phyloP scores from a whole-genome alignment of 257 asterid species.

The Verbascum thapsus region DNA sequence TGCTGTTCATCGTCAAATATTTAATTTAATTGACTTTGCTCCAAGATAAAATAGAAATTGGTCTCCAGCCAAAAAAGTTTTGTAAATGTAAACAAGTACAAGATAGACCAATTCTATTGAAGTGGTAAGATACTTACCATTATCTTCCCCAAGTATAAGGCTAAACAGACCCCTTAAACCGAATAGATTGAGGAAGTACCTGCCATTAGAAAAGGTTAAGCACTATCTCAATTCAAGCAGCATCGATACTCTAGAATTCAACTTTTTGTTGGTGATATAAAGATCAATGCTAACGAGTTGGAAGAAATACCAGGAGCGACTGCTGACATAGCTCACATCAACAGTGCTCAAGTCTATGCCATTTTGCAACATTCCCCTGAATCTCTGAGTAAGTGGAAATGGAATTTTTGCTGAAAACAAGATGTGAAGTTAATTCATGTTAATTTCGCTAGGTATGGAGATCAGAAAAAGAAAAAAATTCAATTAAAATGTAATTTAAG shows the following conservation, averaged over 20 bases:
- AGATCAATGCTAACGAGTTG: slow-evolving; percentile 21
- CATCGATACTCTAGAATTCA: slow-evolving; percentile 24
- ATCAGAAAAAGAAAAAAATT: slow-evolving; percentile 6
- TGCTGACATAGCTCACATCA: slow-evolving; percentile 95
- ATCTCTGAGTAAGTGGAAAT: slow-evolving; percentile 92
- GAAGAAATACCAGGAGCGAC: slow-evolving; percentile 81
- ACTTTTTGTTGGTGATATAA: slow-evolving; percentile 1
- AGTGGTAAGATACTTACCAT: slow-evolving; percentile 83
- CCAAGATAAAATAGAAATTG: slow-evolving; percentile 1
- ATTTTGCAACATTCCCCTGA: slow-evolving; percentile 91
- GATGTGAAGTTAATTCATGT: slow-evolving; percentile 24
- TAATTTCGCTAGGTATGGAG: slow-evolving; percentile 24
- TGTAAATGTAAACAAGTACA: too few relatives aligned
- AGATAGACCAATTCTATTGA: too few relatives aligned
- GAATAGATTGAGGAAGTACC: slow-evolving; percentile 92
- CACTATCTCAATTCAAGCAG: slow-evolving; percentile 24
- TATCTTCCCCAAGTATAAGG: slow-evolving; percentile 93
- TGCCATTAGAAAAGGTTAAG: slow-evolving; percentile 33
- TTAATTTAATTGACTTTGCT: slow-evolving; percentile 27
- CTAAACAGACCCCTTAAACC: slow-evolving; percentile 93
- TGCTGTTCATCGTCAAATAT: slow-evolving; percentile 50
- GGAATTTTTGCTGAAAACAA: slow-evolving; percentile 85
- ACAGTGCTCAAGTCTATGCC: slow-evolving; percentile 95
- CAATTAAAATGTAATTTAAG: slow-evolving; percentile 1
- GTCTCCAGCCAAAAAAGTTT: background rate